These are phyloP conservation scores for Candida sanyaensis DNA, from an alignment of 1,139 yeast species.

Conservation along the genomic window DNA sequence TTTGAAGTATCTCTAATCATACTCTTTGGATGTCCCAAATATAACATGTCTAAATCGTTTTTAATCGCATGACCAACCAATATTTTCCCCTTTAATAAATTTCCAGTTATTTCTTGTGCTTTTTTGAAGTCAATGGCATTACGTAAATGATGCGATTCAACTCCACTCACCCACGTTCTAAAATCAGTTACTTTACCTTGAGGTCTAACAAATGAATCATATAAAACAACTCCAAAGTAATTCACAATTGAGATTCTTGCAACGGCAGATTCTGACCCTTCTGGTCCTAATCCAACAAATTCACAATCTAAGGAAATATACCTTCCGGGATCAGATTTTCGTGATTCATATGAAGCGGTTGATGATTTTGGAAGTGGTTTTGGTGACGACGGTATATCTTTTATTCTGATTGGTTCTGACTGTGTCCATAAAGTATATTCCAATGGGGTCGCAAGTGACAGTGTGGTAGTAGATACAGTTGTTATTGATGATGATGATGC, in stretches of 20 bases:
- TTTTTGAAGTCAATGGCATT: conserved; percentile 64
- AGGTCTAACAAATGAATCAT: conserved; percentile 79
- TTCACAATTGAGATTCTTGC: conserved; percentile 90
- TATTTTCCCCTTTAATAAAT: conserved; percentile 50
- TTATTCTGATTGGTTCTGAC: conserved; percentile 23
- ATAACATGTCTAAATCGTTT: conserved; percentile 72
- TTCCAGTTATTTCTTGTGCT: conserved; percentile 61
- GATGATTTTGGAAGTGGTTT: conserved; percentile 8
- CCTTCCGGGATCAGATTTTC: conserved; percentile 57
- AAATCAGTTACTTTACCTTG: conserved; percentile 78
- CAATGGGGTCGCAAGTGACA: conserved; percentile 17
- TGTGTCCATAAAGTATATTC: conserved; percentile 33
- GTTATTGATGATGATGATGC: conserved; percentile 3
- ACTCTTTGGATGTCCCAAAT: conserved; percentile 65
- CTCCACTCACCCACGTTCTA: conserved; percentile 95
- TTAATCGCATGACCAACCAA: conserved; percentile 85
- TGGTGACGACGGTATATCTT: conserved; percentile 15
- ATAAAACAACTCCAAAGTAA: conserved; percentile 68
- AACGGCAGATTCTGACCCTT: conserved; percentile 67
- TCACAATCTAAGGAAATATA: conserved; percentile 90
- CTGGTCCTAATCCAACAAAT: conserved; percentile 86
- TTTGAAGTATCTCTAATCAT: conserved; percentile 75
- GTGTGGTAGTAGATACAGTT: conserved; percentile 1
- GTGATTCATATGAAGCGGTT: conserved; percentile 13
- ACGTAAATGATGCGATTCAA: conserved; percentile 67